phyloP scores from a whole-genome alignment of 192 early-diverging fungal genomes.

The Rhizoclosmatium sp. region DNA sequence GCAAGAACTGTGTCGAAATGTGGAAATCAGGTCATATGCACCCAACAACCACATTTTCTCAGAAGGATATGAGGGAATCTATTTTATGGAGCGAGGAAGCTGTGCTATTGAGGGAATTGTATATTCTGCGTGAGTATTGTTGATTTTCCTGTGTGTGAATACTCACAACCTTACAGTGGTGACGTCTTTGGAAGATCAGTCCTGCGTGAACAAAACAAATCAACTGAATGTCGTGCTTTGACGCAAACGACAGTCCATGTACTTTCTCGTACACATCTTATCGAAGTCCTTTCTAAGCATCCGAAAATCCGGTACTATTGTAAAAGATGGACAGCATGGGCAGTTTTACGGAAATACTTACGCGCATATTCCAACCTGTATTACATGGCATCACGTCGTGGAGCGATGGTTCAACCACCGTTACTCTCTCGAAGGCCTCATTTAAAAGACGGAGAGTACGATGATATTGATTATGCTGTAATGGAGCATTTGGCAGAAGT shows the following conservation, averaged over 20 bases:
- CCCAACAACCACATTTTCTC: slow-evolving; percentile 55
- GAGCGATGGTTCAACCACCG: slow-evolving; percentile 52
- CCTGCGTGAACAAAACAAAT: slow-evolving; percentile 54
- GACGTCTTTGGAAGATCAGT: slow-evolving; percentile 54
- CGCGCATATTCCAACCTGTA: slow-evolving; percentile 54
- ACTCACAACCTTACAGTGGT: slow-evolving; percentile 33
- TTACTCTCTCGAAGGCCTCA: slow-evolving; percentile 49
- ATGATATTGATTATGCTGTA: slow-evolving; percentile 59
- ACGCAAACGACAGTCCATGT: slow-evolving; percentile 52
- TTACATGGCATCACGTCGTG: slow-evolving; percentile 55
- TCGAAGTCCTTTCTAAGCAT: slow-evolving; percentile 43
- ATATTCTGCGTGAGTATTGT: slow-evolving; percentile 50
- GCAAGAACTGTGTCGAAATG: slow-evolving; percentile 57
- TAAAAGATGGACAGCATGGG: slow-evolving; percentile 63
- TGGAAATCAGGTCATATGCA: slow-evolving; percentile 48
- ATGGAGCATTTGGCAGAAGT: slow-evolving; percentile 58
- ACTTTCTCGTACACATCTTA: slow-evolving; percentile 38
- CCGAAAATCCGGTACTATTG: slow-evolving; percentile 62
- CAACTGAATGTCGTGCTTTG: slow-evolving; percentile 55
- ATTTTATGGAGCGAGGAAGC: slow-evolving; percentile 55
- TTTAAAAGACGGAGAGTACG: slow-evolving; percentile 54
- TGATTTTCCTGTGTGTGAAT: not conserved
- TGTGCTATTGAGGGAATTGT: slow-evolving; percentile 57
- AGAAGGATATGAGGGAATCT: slow-evolving; percentile 62
- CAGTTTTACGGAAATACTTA: slow-evolving; percentile 53